These are phyloP conservation scores for Stemphylium vesicarium DNA, from an alignment of 2,329 filamentous ascomycete species.

Conservation along the genomic window DNA sequence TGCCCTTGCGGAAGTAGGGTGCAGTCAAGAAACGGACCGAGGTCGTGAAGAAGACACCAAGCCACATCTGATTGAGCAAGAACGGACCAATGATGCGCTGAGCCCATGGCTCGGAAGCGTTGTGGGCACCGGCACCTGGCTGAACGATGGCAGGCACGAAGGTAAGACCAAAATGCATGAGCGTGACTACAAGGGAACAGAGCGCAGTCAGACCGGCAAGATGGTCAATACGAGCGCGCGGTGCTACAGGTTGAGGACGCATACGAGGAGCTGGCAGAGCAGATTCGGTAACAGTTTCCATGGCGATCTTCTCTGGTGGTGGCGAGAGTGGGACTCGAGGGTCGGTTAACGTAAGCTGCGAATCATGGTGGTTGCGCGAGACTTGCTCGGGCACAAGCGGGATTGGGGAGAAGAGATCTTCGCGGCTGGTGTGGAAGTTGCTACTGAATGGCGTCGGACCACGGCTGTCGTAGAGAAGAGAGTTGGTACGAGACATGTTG, in stretches of 20 bases:
- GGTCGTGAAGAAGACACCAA: constrained; percentile 58
- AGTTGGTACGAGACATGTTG: constrained; percentile 27
- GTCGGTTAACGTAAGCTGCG: constrained; percentile 25
- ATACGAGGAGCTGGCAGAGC: constrained; percentile 40
- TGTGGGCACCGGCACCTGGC: constrained; percentile 45
- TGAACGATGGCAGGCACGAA: constrained; percentile 50
- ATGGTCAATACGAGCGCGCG: constrained; percentile 52
- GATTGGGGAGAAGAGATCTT: constrained; percentile 15
- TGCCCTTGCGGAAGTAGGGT: constrained; percentile 52
- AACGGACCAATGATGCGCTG: constrained; percentile 53
- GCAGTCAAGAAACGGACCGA: constrained; percentile 55
- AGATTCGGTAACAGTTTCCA: constrained; percentile 40
- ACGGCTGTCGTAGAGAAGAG: constrained; percentile 32
- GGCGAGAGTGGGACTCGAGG: not conserved
- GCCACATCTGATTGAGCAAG: constrained; percentile 56
- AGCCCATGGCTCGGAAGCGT: constrained; percentile 50
- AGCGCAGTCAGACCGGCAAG: constrained; percentile 55
- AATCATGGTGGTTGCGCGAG: constrained; percentile 6
- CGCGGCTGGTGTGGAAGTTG: constrained; percentile 23
- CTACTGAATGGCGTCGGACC: constrained; percentile 30
- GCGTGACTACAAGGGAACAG: constrained; percentile 53
- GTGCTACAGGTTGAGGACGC: constrained; percentile 31
- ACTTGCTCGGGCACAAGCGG: not conserved
- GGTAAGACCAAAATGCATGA: constrained; percentile 55
- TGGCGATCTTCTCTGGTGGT: constrained; percentile 32